Percentiles rank a stretch among this genome's conserved stretches.
phyloP scores from a whole-genome alignment of 2,329 filamentous ascomycete genomes.

The Fonsecaea monophora region DNA sequence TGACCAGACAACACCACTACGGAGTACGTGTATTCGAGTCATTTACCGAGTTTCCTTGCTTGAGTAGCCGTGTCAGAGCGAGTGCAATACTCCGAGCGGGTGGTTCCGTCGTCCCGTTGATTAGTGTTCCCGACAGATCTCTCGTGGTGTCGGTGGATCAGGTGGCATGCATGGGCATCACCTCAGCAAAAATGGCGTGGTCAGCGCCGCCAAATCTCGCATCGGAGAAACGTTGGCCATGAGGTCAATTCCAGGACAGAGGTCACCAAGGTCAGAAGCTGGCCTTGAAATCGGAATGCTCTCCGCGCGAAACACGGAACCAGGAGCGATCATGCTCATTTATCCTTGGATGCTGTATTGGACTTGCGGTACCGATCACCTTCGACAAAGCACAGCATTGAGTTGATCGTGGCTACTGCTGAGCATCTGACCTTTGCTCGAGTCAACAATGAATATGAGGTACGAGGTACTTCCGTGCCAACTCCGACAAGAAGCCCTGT shows the following conservation, averaged over 20 bases:
- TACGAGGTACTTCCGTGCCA: too few species aligned
- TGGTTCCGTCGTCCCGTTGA: not conserved
- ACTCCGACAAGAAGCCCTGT: too few species aligned
- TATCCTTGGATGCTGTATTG: not conserved
- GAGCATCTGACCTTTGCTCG: too few species aligned
- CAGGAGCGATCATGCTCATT: not conserved
- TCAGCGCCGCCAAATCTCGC: not conserved
- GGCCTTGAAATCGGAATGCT: not conserved
- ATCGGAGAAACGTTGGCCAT: not conserved
- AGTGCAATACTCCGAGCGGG: not conserved
- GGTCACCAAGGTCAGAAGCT: not conserved
- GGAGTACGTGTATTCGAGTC: too few species aligned
- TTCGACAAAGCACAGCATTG: too few species aligned
- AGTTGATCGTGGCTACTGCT: too few species aligned
- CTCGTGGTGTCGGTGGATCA: not conserved
- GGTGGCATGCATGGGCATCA: not conserved
- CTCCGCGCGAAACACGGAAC: not conserved
- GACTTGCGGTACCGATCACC: not conserved
- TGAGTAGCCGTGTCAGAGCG: not conserved
- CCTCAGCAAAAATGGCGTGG: not conserved
- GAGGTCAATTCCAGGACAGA: not conserved
- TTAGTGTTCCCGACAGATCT: not conserved
- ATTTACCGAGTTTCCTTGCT: too few species aligned
- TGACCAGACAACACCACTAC: too few species aligned
- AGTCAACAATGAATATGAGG: too few species aligned